phyloP scores from a whole-genome alignment of 164 flowering plant species.

The Stephania yunnanensis region DNA sequence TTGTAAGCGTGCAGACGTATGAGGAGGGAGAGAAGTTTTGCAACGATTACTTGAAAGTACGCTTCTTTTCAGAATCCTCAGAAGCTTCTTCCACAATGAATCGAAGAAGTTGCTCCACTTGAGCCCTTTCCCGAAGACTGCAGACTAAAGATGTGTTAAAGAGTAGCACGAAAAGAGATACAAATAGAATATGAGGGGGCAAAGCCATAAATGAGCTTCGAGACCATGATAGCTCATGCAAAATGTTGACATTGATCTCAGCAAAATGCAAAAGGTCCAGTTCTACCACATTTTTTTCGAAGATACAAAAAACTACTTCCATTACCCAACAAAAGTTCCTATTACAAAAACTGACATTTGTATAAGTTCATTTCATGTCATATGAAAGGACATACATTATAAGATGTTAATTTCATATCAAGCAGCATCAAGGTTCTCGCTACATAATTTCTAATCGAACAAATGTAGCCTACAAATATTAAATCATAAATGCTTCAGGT shows the following conservation, averaged over 20 bases:
- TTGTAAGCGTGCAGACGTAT: background rate
- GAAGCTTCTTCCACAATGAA: conserved; percentile 87
- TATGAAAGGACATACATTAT: background rate
- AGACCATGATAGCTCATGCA: background rate
- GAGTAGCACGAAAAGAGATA: background rate
- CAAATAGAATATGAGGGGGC: background rate
- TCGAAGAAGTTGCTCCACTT: conserved; percentile 70
- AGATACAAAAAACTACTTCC: background rate
- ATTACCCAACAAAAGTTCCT: background rate
- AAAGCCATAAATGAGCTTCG: background rate
- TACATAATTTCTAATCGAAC: too few species aligned
- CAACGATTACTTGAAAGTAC: conserved; percentile 60
- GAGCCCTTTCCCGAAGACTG: conserved; percentile 74
- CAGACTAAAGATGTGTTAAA: conserved; percentile 7
- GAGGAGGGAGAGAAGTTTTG: background rate
- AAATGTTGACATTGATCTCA: background rate
- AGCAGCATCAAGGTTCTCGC: too few species aligned
- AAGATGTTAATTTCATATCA: too few species aligned
- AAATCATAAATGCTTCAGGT: too few species aligned
- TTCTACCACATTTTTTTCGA: background rate
- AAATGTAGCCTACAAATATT: too few species aligned
- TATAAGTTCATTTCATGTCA: background rate
- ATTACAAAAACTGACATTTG: background rate
- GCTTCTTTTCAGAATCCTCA: conserved; percentile 66
- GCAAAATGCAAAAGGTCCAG: background rate